Evolutionary conservation across 441 rosid species (phyloP), one percentile per base, ranked within the genome.

Genomic region (Adansonia gregorii): DNA sequence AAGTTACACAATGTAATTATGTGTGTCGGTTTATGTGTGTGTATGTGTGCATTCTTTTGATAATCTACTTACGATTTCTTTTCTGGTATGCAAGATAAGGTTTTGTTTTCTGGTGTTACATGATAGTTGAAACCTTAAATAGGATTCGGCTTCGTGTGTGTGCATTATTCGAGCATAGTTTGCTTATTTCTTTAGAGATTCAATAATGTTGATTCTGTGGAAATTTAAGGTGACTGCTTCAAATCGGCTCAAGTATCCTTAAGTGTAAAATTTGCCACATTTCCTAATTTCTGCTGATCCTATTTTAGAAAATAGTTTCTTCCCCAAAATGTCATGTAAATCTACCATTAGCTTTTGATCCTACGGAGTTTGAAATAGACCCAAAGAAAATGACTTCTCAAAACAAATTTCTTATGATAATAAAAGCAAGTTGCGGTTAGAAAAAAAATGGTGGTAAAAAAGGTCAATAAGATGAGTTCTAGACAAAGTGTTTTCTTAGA

Each of bases 1-100:
- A 86, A 86, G 94, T 83, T 79, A 2, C 69, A 69, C 35, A 45
- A 10, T 67, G 54, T 14, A 43, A 67, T 19, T 43, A 45, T 45
- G 27, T 19, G 45, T 43, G 71, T 8, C 10, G 19, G 65, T 43
- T 43, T 46, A 19, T 43, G 12, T n/a, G 11, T 76, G 8, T 78
- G 14, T 31, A 6, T 78, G 17, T 45, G 2, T 1, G 65, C 56
- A 17, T 39, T 35, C 52, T 76, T 22, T 41, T 19, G 24, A 43
- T 72, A 17, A 35, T 67, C 19, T 60, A 24, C 24, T 54, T 17
- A 22, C 12, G 46, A 20, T 69, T 76, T 69, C 70, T 70, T 66
- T 80, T 52, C 11, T 69, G 19, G 71, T 43, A 20, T 76, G 60
- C 54, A 63, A 63, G 61, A 61, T 27, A 11, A 8, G 49, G 67